phyloP scores from a whole-genome alignment of 768 basidiomycete genomes.

The Podaxis sp. region DNA sequence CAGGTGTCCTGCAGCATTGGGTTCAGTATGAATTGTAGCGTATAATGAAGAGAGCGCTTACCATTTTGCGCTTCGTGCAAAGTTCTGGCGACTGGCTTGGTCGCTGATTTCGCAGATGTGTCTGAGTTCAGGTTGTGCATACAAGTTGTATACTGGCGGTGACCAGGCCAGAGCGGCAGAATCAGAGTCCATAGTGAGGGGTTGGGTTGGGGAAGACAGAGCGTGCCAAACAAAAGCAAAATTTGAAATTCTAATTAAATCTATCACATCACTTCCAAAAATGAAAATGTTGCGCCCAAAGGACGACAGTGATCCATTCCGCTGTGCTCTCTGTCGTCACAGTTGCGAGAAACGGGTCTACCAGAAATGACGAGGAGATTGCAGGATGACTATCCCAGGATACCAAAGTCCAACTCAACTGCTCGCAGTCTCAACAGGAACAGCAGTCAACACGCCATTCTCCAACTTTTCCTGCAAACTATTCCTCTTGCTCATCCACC shows the following conservation, averaged over 20 bases:
- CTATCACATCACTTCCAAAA: background rate
- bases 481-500: constrained; percentile 25
- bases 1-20: constrained; percentile 57
- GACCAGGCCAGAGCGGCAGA: constrained; percentile 22
- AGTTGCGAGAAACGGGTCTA: background rate
- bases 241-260: background rate
- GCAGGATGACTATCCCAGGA: background rate
- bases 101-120: constrained; percentile 18
- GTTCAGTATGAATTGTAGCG: background rate
- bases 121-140: constrained; percentile 16
- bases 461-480: constrained; percentile 13
- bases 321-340: background rate
- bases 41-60: constrained; percentile 21
- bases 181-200: background rate
- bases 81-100: constrained; percentile 32
- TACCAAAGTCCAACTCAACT: background rate
- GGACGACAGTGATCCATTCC: background rate
- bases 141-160: constrained; percentile 30
- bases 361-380: background rate
- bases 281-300: background rate
- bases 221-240: background rate
- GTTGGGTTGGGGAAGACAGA: background rate
- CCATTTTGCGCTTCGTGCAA: constrained; percentile 59
- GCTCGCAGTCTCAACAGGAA: background rate
- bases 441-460: background rate